A percentile compares a stretch with the other conserved stretches of the same genome.
phyloP scores from a whole-genome alignment of 2,329 filamentous ascomycete species.

The Diaporthe sp. region DNA sequence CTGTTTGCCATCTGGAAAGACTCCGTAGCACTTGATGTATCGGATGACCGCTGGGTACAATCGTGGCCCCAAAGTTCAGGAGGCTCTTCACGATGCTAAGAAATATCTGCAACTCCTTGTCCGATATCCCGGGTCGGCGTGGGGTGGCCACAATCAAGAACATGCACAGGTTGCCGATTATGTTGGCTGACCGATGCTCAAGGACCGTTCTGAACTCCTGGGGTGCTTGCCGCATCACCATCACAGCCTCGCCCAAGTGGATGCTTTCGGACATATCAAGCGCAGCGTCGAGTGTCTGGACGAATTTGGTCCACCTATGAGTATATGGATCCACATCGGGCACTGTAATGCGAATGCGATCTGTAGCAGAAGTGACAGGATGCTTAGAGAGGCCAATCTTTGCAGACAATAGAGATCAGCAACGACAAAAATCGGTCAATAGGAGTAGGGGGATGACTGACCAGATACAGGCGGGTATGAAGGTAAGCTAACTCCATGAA shows the following conservation, averaged over 20 bases:
- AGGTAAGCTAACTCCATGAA: background rate
- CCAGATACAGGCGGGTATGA: background rate
- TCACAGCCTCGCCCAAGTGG: slow-evolving; percentile 3
- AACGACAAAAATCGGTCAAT: background rate
- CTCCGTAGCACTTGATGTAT: background rate
- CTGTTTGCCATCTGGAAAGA: background rate
- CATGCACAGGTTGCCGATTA: slow-evolving; percentile 6
- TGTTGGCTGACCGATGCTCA: background rate
- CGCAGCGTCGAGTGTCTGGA: background rate
- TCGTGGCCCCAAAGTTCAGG: background rate
- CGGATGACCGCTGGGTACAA: background rate
- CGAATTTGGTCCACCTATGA: background rate
- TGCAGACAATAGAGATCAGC: background rate
- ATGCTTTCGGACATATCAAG: background rate
- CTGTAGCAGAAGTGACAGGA: no score
- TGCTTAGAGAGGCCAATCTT: background rate
- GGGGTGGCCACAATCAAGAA: slow-evolving; percentile 15
- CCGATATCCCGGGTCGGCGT: background rate
- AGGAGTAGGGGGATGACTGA: background rate
- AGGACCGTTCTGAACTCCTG: slow-evolving; percentile 24
- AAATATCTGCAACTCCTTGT: background rate
- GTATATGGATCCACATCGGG: background rate
- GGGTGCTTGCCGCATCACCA: slow-evolving; percentile 27
- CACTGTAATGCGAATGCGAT: no score
- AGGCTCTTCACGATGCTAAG: background rate